Percentiles rank a stretch among this genome's conserved stretches.
Evolutionary conservation across 805 yeast species (phyloP).

Genomic region (Starmera amethionina): DNA sequence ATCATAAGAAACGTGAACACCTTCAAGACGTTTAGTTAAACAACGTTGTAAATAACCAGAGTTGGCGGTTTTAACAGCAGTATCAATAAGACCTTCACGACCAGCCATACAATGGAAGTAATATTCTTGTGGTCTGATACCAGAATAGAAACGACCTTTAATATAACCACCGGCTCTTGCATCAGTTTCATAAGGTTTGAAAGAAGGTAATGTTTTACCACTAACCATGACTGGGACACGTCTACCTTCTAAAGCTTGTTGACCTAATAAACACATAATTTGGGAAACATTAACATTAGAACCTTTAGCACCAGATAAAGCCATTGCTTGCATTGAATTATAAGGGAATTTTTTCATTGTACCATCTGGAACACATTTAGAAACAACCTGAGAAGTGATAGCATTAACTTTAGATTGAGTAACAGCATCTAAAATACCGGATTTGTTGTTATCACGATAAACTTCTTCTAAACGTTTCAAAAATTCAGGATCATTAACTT

Average conservation of each 20-base stretch:
- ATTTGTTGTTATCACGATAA: constrained; percentile 83
- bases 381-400: constrained; percentile 89
- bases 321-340: constrained; percentile 98
- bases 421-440: constrained; percentile 91
- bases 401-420: constrained; percentile 88
- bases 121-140: constrained; percentile 96
- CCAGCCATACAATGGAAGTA: constrained; percentile 99
- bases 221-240: constrained; percentile 99
- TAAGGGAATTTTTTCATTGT: constrained; percentile 92
- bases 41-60: constrained; percentile 98
- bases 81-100: constrained; percentile 98
- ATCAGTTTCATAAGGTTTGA: constrained; percentile 93
- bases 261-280: constrained; percentile 98
- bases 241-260: constrained; percentile 98
- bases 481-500: constrained; percentile 62
- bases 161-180: constrained; percentile 98
- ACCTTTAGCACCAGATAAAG: constrained; percentile 98
- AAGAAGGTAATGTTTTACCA: constrained; percentile 94
- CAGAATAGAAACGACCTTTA: constrained; percentile 94
- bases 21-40: constrained; percentile 94
- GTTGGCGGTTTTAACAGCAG: constrained; percentile 97
- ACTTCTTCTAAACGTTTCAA: constrained; percentile 87
- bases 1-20: constrained; percentile 90
- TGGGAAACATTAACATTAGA: constrained; percentile 97
- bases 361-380: constrained; percentile 92